phyloP scores from a whole-genome alignment of 1,284 basidiomycete genomes.

The Exobasidium cylindrosporum region DNA sequence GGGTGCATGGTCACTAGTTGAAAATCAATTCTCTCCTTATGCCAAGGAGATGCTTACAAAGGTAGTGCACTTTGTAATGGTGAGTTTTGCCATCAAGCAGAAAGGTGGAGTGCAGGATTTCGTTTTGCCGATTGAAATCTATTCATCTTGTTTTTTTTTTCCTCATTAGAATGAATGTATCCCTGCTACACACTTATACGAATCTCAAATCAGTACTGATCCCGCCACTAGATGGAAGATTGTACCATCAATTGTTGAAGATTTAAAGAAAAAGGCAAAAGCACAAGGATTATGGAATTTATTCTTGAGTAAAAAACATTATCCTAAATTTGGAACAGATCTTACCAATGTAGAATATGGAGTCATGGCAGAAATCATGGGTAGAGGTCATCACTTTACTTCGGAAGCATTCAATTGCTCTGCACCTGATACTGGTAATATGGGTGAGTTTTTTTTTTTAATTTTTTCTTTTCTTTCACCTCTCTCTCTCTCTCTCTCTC shows the following conservation, averaged over 20 bases:
- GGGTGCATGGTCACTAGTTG: conserved; percentile 54
- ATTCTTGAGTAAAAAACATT: conserved; percentile 89
- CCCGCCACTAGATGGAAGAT: conserved; percentile 77
- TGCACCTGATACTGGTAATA: conserved; percentile 81
- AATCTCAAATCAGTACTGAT: conserved; percentile 78
- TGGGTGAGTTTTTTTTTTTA: conserved; percentile 36
- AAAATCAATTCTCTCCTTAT: conserved; percentile 67
- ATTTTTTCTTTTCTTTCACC: too few species aligned
- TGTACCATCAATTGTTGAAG: conserved; percentile 74
- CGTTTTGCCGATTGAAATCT: not conserved
- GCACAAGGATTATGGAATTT: conserved; percentile 91
- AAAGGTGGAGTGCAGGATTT: not conserved
- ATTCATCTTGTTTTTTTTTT: not conserved
- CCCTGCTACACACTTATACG: conserved; percentile 74
- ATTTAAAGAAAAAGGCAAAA: conserved; percentile 84
- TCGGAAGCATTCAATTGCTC: conserved; percentile 86
- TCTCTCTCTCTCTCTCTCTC: too few species aligned
- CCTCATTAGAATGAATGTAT: conserved; percentile 74
- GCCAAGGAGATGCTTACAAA: conserved; percentile 81
- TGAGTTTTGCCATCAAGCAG: conserved; percentile 55
- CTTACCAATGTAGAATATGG: conserved; percentile 95
- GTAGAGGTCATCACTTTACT: conserved; percentile 75
- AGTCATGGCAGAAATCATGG: conserved; percentile 92
- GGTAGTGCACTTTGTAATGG: conserved; percentile 80
- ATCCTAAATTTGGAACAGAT: conserved; percentile 74